Percentiles rank a stretch among this genome's conserved stretches.
phyloP scores from a whole-genome alignment of 2,329 filamentous ascomycete genomes.

The Clarireedia sp. region DNA sequence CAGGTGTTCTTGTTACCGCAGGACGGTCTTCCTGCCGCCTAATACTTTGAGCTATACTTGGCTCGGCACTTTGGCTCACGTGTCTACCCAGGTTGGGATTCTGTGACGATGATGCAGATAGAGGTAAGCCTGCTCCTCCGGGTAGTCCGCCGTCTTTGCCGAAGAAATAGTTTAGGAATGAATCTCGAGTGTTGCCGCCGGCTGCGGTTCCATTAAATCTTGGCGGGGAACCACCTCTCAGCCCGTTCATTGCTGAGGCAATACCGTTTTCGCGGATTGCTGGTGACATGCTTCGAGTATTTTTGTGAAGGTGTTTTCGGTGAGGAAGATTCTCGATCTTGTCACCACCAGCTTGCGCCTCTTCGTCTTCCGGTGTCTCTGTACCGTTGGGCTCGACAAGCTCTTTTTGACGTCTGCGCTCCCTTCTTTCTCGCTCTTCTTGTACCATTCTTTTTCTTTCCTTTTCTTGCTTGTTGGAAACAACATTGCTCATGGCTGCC shows the following conservation, averaged over 20 bases:
- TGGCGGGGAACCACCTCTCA: slow-evolving; percentile 52
- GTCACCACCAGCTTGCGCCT: slow-evolving; percentile 36
- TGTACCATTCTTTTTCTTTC: slow-evolving; percentile 74
- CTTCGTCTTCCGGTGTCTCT: slow-evolving; percentile 57
- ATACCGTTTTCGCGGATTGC: slow-evolving; percentile 65
- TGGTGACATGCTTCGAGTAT: slow-evolving; percentile 76
- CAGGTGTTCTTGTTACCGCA: slow-evolving; percentile 32
- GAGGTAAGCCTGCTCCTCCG: slow-evolving; percentile 31
- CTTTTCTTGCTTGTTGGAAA: slow-evolving; percentile 87
- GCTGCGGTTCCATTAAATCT: slow-evolving; percentile 51
- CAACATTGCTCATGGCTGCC: slow-evolving; percentile 94
- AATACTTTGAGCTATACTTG: slow-evolving; percentile 76
- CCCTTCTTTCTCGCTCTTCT: slow-evolving; percentile 79
- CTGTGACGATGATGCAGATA: slow-evolving; percentile 25
- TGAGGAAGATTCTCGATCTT: slow-evolving; percentile 50
- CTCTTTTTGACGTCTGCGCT: slow-evolving; percentile 76
- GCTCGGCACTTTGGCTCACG: slow-evolving; percentile 70
- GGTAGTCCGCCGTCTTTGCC: slow-evolving; percentile 74
- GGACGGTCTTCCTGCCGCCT: slow-evolving; percentile 54
- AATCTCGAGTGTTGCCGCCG: slow-evolving; percentile 68
- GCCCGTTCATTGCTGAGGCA: slow-evolving; percentile 59
- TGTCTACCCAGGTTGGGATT: slow-evolving; percentile 49
- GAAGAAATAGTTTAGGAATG: slow-evolving; percentile 98
- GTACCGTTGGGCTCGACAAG: slow-evolving; percentile 64
- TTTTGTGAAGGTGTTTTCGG: slow-evolving; percentile 44